Conservation (phyloP, 1,284 basidiomycete genomes). For the Fomitopsis betulina region DNA sequence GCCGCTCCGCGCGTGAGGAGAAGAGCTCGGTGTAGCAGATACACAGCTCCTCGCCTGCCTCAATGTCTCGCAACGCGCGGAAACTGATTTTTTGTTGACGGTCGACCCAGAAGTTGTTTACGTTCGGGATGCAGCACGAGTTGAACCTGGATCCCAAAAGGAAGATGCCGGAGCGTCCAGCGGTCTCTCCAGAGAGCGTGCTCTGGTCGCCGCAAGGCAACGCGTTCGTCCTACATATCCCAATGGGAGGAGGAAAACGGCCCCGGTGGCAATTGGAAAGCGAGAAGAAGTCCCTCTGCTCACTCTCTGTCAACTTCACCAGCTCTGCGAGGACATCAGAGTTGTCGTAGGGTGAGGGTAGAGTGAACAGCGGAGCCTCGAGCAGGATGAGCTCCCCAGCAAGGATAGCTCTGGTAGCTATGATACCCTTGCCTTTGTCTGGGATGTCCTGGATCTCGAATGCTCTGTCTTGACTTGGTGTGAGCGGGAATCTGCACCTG, state of each 20-base stretch:
- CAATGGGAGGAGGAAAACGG: background rate
- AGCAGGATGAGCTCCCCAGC: slow-evolving; percentile 21
- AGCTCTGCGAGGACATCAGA: background rate
- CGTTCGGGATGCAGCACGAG: slow-evolving; percentile 25
- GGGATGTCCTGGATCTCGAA: slow-evolving; percentile 13
- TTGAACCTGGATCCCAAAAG: slow-evolving; percentile 22
- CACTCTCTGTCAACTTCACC: slow-evolving; percentile 12
- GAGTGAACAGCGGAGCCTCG: slow-evolving; percentile 23
- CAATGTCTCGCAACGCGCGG: slow-evolving; percentile 32
- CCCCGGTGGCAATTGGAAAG: slow-evolving; percentile 2
- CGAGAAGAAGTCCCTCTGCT: slow-evolving; percentile 15
- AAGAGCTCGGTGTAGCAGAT: slow-evolving; percentile 46
- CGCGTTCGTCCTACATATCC: background rate
- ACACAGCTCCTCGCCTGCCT: slow-evolving; percentile 51
- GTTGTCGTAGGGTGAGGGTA: slow-evolving; percentile 1
- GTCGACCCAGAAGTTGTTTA: slow-evolving; percentile 23
- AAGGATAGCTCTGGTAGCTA: slow-evolving; percentile 19
- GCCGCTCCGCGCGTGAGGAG: slow-evolving; percentile 25
- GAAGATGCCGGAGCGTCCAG: slow-evolving; percentile 7
- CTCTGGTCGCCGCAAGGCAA: background rate
- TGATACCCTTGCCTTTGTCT: slow-evolving; percentile 21
- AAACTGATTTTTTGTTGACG: slow-evolving; percentile 17
- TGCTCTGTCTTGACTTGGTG: too few species aligned
- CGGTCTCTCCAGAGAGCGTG: background rate
- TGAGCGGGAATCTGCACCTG: too few species aligned